Percentiles rank a stretch among this genome's conserved stretches.
Conservation (phyloP, 305 asterid genomes). For the Striga hermonthica region DNA sequence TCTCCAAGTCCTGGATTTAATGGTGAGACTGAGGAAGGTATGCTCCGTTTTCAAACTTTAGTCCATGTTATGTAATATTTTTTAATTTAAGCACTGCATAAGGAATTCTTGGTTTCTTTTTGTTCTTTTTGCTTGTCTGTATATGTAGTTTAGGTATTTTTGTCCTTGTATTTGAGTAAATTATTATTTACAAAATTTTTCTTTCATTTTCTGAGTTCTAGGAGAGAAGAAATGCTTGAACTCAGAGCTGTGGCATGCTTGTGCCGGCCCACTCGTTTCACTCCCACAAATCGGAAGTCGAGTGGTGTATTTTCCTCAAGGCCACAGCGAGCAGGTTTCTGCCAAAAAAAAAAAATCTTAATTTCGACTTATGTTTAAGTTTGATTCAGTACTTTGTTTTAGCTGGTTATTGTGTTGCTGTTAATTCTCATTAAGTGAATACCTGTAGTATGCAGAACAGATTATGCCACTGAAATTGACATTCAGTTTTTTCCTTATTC, state of each 20-base stretch:
- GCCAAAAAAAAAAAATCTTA: background rate
- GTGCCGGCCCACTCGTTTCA: conserved; percentile 94
- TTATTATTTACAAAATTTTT: background rate
- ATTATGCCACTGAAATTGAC: no score
- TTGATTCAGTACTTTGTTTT: background rate
- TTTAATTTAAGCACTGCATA: background rate
- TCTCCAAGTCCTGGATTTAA: conserved; percentile 52
- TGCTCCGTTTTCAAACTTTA: conserved; percentile 7
- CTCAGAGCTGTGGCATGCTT: conserved; percentile 97
- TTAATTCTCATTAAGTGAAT: conserved; percentile 7
- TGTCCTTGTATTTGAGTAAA: conserved; percentile 1
- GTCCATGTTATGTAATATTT: background rate
- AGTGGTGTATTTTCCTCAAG: conserved; percentile 90
- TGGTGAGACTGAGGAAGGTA: conserved; percentile 81
- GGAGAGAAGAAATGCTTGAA: conserved; percentile 97
- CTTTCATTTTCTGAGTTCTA: conserved; percentile 20
- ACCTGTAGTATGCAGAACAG: background rate
- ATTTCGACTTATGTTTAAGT: conserved; percentile 2
- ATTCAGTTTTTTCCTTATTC: no score
- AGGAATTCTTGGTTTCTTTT: conserved; percentile 17
- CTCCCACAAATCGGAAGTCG: conserved; percentile 85
- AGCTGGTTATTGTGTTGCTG: background rate
- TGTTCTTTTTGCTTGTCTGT: background rate
- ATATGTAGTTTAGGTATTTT: conserved; percentile 20
- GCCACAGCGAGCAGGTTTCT: conserved; percentile 93